Base-by-base conservation (phyloP, 306 rosid genomes). In the Delonix regia region DNA sequence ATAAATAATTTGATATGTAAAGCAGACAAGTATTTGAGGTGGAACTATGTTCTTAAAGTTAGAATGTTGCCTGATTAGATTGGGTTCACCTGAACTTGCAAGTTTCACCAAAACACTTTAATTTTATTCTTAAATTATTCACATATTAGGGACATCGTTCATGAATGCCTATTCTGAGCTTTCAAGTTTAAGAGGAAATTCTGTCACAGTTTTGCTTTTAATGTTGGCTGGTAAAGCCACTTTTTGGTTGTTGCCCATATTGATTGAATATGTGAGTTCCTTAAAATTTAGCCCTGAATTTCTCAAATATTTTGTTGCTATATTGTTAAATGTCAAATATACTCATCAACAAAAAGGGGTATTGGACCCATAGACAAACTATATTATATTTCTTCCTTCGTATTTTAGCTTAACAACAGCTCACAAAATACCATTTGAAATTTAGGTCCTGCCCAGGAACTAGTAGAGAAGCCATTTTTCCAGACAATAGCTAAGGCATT, bases 361-460 rank as follows among this genome's bases (percentile, higher is more conserved):
- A 2, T 49, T 11, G 34, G 49, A 48, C n/a, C 30, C 19, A 12
- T 34, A 3, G 1, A 12, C 22, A 44, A 42, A 55, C 45, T 42
- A n/a, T 45, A 57, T 33, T 22, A 22, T 66, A 44, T 45, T 47
- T 69, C 11, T 27, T 76, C 63, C n/a, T 30, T 27, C 74, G 19
- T 49, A 64, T 56, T 9, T 28, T 75, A 45, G 18, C 15, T 57
- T 2, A 3, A 73, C 67, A 68, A 57, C 57, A 28, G 48, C 76
- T 80, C 55, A 79, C 61, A 53, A 41, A 69, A 57, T 76, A 74
- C 12, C 65, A 71, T 78, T 56, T 70, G 57, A 78, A 67, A 34
- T 79, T 34, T 45, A 96, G 99, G 99, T 83, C 99, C 99, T 73
- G 99, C 99, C n/a, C 98, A 88, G 81, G 98, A 93, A 77, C 97